Evolutionary conservation across 768 basidiomycete species (phyloP), one percentile per base, ranked within the genome.

Genomic region (Mrakia frigida): DNA sequence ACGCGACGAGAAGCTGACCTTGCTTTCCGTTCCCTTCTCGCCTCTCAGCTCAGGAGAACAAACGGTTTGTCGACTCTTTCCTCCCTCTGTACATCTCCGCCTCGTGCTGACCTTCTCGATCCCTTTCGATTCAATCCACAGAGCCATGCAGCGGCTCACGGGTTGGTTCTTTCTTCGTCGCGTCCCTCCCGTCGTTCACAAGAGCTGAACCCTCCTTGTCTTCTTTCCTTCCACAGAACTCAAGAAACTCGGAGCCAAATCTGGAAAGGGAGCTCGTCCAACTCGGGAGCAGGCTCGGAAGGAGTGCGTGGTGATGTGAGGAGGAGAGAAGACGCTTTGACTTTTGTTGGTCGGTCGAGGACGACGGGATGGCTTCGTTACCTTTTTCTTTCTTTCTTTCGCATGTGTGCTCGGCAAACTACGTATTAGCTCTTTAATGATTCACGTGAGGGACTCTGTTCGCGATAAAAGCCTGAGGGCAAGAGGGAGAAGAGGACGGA

Each of bases 91-190:
- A n/a, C 61, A 0, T 33, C 31, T 37, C 25, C n/a, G n/a, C 35
- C 61, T 28, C 63, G 10, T 33, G 37, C 41, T 37, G 56, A 52
- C 63, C 39, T 50, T 69, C 23, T 25, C 63, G 21, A 10, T 50
- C 37, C 21, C 28, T 33, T 18, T 60, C 23, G n/a, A 43, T 60
- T 59, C 43, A 25, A 39, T 23, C 37, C 59, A 25, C 72, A 90
- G 95, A 52, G 96, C 96, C 7, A 98, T 97, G 94, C 91, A 89
- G 79, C 89, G 96, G 43, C 84, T 98, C 81, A 96, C 95, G 35
- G 69, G 74, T 69, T 37, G 39, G 74, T 56, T 25, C 21, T 59
- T 39, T 25, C 25, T n/a, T 35, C 41, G 35, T 18, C 63, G 23
- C 35, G 13, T 50, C 56, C 37, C 18, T 43, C 28, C 31, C 9